phyloP scores from a whole-genome alignment of 1,284 basidiomycete species.

The Irpex sp. region DNA sequence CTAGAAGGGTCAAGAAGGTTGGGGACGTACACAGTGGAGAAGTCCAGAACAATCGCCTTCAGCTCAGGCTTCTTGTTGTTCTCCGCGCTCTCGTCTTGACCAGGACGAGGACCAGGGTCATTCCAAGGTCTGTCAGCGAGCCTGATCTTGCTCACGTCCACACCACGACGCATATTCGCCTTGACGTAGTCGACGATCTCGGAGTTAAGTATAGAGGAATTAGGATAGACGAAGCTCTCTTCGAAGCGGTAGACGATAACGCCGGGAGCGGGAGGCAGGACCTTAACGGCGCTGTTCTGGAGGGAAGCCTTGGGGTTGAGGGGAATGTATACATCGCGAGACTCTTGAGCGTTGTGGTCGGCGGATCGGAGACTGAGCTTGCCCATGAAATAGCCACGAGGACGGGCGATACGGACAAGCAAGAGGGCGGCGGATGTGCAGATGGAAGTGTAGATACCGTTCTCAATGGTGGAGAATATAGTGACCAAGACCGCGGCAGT shows the following conservation, averaged over 20 bases:
- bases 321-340: conserved; percentile 87
- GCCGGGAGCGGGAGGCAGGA: conserved; percentile 81
- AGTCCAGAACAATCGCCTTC: conserved; percentile 89
- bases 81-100: conserved; percentile 41
- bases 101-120: conserved; percentile 74
- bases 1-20: background rate
- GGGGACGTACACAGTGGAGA: conserved; percentile 72
- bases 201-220: conserved; percentile 78
- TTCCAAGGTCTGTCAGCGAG: conserved; percentile 91
- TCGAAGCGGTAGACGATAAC: conserved; percentile 92
- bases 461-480: conserved; percentile 86
- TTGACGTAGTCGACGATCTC: conserved; percentile 83
- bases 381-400: conserved; percentile 90
- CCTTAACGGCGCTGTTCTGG: conserved; percentile 68
- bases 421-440: conserved; percentile 80
- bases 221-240: conserved; percentile 93
- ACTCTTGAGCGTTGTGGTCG: conserved; percentile 31
- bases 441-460: conserved; percentile 94
- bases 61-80: conserved; percentile 68
- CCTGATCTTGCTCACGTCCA: conserved; percentile 61
- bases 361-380: conserved; percentile 46
- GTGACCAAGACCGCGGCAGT: conserved; percentile 85
- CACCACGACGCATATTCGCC: conserved; percentile 71
- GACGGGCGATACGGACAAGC: conserved; percentile 87
- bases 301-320: conserved; percentile 55